Evolutionary conservation across 768 basidiomycete genomes (phyloP).

Genomic region (Termitomyces sp.): DNA sequence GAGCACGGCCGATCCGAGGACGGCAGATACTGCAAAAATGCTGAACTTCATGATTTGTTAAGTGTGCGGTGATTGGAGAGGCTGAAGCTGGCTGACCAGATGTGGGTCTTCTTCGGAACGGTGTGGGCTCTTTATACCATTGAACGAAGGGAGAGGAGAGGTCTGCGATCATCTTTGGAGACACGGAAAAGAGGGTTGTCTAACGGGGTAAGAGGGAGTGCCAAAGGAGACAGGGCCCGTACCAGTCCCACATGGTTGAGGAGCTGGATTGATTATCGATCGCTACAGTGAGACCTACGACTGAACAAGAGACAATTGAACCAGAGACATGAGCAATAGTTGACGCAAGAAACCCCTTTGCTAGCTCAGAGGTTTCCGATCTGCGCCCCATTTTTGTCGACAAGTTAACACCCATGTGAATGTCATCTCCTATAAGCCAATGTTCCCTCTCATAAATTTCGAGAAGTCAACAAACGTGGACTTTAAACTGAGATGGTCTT

Average conservation of each 20-base stretch:
- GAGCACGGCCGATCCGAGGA: conserved; percentile 3
- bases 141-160: background rate
- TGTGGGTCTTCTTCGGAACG: background rate
- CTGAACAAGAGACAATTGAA: background rate
- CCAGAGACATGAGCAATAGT: background rate
- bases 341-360: background rate
- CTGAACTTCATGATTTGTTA: conserved; percentile 1
- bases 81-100: conserved; percentile 3
- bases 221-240: background rate
- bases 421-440: background rate
- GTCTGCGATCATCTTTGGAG: background rate
- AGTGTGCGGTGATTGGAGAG: background rate
- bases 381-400: background rate
- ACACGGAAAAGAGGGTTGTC: conserved; percentile 1
- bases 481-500: no score
- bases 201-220: background rate
- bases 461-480: background rate
- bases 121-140: background rate
- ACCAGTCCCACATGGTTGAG: background rate
- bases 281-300: background rate
- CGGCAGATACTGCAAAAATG: conserved; percentile 4
- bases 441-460: no score
- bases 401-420: background rate
- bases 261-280: background rate
- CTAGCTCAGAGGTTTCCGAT: background rate